A percentile compares a stretch with the other conserved stretches of the same genome.
Evolutionary conservation across 768 basidiomycete species (phyloP).

Genomic region (Termitomyces sp.): DNA sequence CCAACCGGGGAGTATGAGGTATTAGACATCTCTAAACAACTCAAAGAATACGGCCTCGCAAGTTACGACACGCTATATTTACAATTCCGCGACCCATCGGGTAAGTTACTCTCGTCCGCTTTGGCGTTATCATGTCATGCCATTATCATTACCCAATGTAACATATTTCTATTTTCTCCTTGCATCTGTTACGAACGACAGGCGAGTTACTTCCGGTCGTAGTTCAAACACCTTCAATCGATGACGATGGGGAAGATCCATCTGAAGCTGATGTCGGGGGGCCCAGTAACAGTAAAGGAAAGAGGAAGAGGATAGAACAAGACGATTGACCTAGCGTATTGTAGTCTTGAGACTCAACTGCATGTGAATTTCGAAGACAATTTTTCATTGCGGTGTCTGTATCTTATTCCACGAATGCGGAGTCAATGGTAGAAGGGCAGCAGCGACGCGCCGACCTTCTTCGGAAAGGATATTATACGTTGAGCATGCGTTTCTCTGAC

Average conservation of each 20-base stretch:
- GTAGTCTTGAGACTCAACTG: neutral
- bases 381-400: conserved; percentile 8
- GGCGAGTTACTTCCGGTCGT: conserved; percentile 59
- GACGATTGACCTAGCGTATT: conserved; percentile 17
- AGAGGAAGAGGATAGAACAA: conserved; percentile 64
- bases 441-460: conserved; percentile 90
- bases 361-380: neutral
- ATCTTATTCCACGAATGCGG: conserved; percentile 50
- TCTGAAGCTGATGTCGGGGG: conserved; percentile 18
- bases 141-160: conserved; percentile 12
- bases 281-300: conserved; percentile 50
- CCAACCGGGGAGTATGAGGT: conserved; percentile 50
- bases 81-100: conserved; percentile 58
- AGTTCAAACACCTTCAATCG: conserved; percentile 52
- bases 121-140: conserved; percentile 9
- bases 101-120: conserved; percentile 37
- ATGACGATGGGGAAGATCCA: conserved; percentile 59
- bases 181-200: conserved; percentile 23
- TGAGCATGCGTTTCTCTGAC: conserved; percentile 86
- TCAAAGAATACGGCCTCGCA: conserved; percentile 47
- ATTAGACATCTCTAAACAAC: conserved; percentile 37
- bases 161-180: conserved; percentile 13
- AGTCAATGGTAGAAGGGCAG: conserved; percentile 75
- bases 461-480: conserved; percentile 93
- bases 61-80: conserved; percentile 72